Conservation (phyloP, 352 stramenopile genomes). For the Plasmopara viticola region DNA sequence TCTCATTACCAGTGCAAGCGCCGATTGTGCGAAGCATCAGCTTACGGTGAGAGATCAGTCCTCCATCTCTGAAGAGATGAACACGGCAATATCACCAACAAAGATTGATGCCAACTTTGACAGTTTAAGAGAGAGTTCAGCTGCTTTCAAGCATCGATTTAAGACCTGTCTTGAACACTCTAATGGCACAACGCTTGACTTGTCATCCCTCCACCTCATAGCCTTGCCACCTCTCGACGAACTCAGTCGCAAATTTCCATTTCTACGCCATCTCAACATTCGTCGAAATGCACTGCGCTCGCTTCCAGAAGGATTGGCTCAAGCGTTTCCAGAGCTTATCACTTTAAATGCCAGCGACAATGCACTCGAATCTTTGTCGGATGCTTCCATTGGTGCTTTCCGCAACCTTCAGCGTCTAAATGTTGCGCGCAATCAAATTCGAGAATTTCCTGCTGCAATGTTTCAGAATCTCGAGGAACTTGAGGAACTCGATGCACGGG, state of each 20-base stretch:
- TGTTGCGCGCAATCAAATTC: constrained; percentile 34
- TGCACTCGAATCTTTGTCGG: constrained; percentile 25
- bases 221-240: constrained; percentile 29
- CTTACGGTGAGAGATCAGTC: not conserved
- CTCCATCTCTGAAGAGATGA: not conserved
- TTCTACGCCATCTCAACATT: constrained; percentile 40
- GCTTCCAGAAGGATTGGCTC: constrained; percentile 30
- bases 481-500: constrained; percentile 37
- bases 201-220: constrained; percentile 35
- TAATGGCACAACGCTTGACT: constrained; percentile 35
- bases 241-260: constrained; percentile 28
- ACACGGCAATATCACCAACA: not conserved
- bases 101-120: not conserved
- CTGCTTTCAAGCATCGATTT: constrained; percentile 16
- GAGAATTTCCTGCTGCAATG: constrained; percentile 23
- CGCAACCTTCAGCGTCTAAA: constrained; percentile 39
- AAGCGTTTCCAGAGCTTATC: constrained; percentile 32
- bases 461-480: constrained; percentile 28
- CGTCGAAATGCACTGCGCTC: constrained; percentile 32
- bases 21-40: not conserved
- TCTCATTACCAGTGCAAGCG: not conserved
- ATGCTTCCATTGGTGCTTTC: constrained; percentile 26
- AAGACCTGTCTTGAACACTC: constrained; percentile 2
- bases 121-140: constrained; percentile 1
- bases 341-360: constrained; percentile 40